A percentile compares a stretch with the other conserved stretches of the same genome.
Conservation (phyloP, 352 stramenopile species). For the Pythium phragmitis region DNA sequence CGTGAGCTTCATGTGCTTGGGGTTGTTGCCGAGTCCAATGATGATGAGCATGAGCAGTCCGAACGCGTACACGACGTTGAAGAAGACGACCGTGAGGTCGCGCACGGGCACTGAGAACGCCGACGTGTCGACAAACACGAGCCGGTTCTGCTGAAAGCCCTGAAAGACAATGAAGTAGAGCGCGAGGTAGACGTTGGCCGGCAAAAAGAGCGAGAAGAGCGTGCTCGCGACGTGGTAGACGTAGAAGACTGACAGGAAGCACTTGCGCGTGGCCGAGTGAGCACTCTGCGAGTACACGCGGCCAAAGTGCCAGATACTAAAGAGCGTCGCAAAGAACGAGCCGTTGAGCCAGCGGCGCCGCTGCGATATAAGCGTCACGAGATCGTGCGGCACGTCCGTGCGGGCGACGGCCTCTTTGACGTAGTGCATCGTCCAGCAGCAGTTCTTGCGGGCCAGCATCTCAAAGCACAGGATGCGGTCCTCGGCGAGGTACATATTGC, state of each 20-base stretch:
- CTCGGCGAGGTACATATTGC: conserved; percentile 89
- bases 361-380: conserved; percentile 83
- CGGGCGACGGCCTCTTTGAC: conserved; percentile 80
- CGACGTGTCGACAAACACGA: conserved; percentile 81
- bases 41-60: conserved; percentile 82
- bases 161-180: conserved; percentile 88
- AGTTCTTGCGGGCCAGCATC: conserved; percentile 76
- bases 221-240: conserved; percentile 77
- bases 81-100: conserved; percentile 70
- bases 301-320: conserved; percentile 84
- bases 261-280: conserved; percentile 71
- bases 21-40: conserved; percentile 84
- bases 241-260: conserved; percentile 71
- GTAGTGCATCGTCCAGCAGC: conserved; percentile 88
- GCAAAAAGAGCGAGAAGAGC: conserved; percentile 69
- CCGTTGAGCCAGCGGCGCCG: conserved; percentile 88
- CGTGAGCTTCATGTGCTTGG: conserved; percentile 86
- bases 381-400: conserved; percentile 80
- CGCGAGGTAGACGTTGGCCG: conserved; percentile 81
- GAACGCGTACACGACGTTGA: conserved; percentile 80
- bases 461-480: conserved; percentile 87
- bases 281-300: conserved; percentile 82
- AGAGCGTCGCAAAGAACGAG: conserved; percentile 85
- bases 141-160: conserved; percentile 85
- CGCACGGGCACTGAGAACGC: conserved; percentile 54